A percentile compares a stretch with the other conserved stretches of the same genome.
Conservation (phyloP, 208 protist genomes). For the Herpetomonas samuelpessoai region DNA sequence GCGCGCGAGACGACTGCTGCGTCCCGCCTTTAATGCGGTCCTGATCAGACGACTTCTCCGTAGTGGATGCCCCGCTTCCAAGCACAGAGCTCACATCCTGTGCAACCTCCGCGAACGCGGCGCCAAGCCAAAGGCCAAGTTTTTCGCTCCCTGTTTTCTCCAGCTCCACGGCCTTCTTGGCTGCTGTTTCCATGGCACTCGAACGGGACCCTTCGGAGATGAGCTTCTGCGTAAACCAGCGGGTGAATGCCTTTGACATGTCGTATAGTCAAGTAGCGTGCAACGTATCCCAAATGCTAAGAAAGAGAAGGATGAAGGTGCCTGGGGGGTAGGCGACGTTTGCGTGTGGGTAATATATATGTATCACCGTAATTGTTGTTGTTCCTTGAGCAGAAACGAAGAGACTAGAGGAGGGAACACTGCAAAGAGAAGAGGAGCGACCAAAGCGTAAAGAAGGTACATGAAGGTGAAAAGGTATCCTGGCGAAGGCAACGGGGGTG, state of each 20-base stretch:
- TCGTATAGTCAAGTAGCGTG: not conserved
- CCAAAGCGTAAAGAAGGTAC: too few relatives aligned
- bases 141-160: conserved; percentile 39
- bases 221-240: conserved; percentile 3
- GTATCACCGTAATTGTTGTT: not conserved
- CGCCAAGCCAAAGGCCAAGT: conserved; percentile 48
- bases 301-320: not conserved
- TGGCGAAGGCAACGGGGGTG: too few relatives aligned
- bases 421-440: too few relatives aligned
- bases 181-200: conserved; percentile 38
- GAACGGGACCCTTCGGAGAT: conserved; percentile 30
- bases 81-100: conserved; percentile 33
- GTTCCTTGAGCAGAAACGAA: not conserved
- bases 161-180: conserved; percentile 40
- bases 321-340: not conserved
- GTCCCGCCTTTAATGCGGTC: too few relatives aligned
- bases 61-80: not conserved
- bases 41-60: too few relatives aligned
- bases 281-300: not conserved
- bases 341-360: not conserved
- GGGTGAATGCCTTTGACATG: conserved; percentile 11
- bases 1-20: too few relatives aligned
- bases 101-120: conserved; percentile 44
- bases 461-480: too few relatives aligned
- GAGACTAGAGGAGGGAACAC: too few relatives aligned